Conservation (phyloP, 2,329 filamentous ascomycete species). For the Sporothrix euskadiensis region DNA sequence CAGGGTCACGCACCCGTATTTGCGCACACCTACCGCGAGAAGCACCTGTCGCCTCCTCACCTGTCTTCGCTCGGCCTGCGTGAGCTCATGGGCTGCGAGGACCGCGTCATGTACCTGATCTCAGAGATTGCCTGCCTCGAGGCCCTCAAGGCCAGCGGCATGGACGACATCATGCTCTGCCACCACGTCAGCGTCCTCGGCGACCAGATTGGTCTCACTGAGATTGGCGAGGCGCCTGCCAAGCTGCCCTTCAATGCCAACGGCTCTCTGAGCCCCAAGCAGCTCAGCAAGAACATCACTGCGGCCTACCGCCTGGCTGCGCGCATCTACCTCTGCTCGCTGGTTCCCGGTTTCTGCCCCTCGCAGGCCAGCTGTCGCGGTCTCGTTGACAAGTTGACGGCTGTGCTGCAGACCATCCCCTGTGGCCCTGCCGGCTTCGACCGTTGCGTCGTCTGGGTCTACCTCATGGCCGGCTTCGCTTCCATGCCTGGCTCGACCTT, state of each 20-base stretch:
- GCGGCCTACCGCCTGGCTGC: slow-evolving; percentile 88
- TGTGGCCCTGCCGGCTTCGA: slow-evolving; percentile 81
- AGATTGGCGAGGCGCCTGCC: slow-evolving; percentile 61
- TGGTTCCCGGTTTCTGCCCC: slow-evolving; percentile 85
- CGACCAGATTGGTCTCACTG: slow-evolving; percentile 80
- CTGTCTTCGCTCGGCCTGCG: slow-evolving; percentile 69
- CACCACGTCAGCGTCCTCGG: slow-evolving; percentile 86
- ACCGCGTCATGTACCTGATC: slow-evolving; percentile 96
- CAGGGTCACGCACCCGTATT: slow-evolving; percentile 81
- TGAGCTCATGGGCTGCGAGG: slow-evolving; percentile 96
- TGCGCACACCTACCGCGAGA: slow-evolving; percentile 92
- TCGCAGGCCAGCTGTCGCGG: slow-evolving; percentile 71
- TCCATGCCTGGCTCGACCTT: slow-evolving; percentile 73
- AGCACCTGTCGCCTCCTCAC: slow-evolving; percentile 71
- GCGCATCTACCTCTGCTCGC: slow-evolving; percentile 92
- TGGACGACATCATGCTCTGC: slow-evolving; percentile 84
- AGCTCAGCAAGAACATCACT: slow-evolving; percentile 86
- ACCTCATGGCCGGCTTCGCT: slow-evolving; percentile 81
- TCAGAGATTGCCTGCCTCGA: slow-evolving; percentile 97
- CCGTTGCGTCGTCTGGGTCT: slow-evolving; percentile 88
- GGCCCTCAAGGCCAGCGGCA: slow-evolving; percentile 76
- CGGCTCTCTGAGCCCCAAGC: slow-evolving; percentile 75
- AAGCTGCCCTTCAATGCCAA: slow-evolving; percentile 65
- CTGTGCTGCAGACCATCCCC: slow-evolving; percentile 78
- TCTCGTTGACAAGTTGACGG: slow-evolving; percentile 75